A percentile compares a stretch with the other conserved stretches of the same genome.
These are phyloP conservation scores for Rhizopus sp. DNA, from an alignment of 371 early-diverging fungal genomes.

Conservation along the genomic window DNA sequence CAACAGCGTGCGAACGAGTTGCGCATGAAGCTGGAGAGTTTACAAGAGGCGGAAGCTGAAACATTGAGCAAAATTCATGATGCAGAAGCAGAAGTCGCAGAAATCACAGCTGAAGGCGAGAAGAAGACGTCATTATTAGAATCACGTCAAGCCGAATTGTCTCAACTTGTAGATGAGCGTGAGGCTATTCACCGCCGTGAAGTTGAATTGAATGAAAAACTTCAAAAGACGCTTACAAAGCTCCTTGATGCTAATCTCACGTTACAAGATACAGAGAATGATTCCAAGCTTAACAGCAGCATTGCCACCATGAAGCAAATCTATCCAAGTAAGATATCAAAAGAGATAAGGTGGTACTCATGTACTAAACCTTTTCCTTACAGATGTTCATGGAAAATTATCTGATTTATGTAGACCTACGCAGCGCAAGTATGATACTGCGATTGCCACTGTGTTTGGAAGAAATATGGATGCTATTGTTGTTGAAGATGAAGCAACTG, in stretches of 20 bases:
- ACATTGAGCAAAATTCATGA: slow-evolving; percentile 31
- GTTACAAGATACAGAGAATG: slow-evolving; percentile 81
- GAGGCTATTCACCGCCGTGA: slow-evolving; percentile 54
- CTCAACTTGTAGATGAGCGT: slow-evolving; percentile 46
- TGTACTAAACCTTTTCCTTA: background rate
- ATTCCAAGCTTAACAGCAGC: slow-evolving; percentile 72
- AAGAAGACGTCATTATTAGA: slow-evolving; percentile 33
- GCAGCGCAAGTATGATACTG: slow-evolving; percentile 90
- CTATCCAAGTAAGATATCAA: slow-evolving; percentile 54
- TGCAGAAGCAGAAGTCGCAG: slow-evolving; percentile 27
- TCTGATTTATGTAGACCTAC: slow-evolving; percentile 91
- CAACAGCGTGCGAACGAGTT: slow-evolving; percentile 61
- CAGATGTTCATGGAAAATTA: slow-evolving; percentile 86
- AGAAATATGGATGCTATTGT: slow-evolving; percentile 82
- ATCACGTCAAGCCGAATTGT: slow-evolving; percentile 34
- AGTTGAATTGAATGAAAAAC: slow-evolving; percentile 79
- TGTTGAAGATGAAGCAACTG: slow-evolving; percentile 76
- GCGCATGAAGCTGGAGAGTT: slow-evolving; percentile 60
- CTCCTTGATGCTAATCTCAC: slow-evolving; percentile 82
- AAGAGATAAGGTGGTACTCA: background rate
- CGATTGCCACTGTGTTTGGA: slow-evolving; percentile 79
- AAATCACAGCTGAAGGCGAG: slow-evolving; percentile 26
- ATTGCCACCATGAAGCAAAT: slow-evolving; percentile 82
- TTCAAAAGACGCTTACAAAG: slow-evolving; percentile 71
- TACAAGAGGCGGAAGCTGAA: slow-evolving; percentile 45